A percentile compares a stretch with the other conserved stretches of the same genome.
phyloP scores from a whole-genome alignment of 495 filamentous ascomycete species.

The Penicillium tannophilum region DNA sequence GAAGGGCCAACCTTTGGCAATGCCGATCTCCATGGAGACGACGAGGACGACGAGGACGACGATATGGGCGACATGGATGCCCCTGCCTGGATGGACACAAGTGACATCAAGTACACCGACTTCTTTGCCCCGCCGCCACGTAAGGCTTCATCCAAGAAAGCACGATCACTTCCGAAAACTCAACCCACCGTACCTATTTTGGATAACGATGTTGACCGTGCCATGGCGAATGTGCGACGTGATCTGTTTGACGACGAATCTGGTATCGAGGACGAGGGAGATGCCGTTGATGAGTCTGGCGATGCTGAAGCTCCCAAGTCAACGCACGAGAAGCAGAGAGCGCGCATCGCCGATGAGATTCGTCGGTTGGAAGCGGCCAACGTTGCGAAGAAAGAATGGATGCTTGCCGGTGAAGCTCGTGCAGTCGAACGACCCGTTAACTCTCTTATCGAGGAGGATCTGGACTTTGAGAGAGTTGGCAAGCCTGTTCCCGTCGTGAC shows the following conservation, averaged over 20 bases:
- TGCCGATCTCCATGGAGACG: slow-evolving; percentile 61
- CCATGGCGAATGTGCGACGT: slow-evolving; percentile 87
- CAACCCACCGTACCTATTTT: slow-evolving; percentile 45
- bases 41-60: slow-evolving; percentile 56
- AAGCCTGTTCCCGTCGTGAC: slow-evolving; percentile 95
- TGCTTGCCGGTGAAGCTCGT: slow-evolving; percentile 82
- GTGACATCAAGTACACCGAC: slow-evolving; percentile 82
- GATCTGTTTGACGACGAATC: slow-evolving; percentile 88
- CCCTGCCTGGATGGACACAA: slow-evolving; percentile 67
- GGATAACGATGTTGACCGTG: slow-evolving; percentile 73
- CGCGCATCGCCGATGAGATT: slow-evolving; percentile 84
- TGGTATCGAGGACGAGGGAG: slow-evolving; percentile 51
- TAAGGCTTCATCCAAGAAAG: slow-evolving; percentile 59
- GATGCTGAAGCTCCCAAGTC: slow-evolving; percentile 65
- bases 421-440: slow-evolving; percentile 83
- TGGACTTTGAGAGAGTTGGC: slow-evolving; percentile 94
- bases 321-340: slow-evolving; percentile 82
- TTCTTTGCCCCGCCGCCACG: slow-evolving; percentile 85
- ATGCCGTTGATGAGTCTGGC: slow-evolving; percentile 32
- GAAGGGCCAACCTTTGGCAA: slow-evolving; percentile 79
- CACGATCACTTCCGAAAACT: slow-evolving; percentile 51
- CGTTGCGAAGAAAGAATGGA: slow-evolving; percentile 91
- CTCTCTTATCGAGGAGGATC: slow-evolving; percentile 89
- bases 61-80: slow-evolving; percentile 44
- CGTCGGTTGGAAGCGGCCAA: slow-evolving; percentile 85